Percentiles rank a stretch among this genome's conserved stretches.
Conservation (phyloP, 179 eudicot genomes). For the Gypsophila paniculata region DNA sequence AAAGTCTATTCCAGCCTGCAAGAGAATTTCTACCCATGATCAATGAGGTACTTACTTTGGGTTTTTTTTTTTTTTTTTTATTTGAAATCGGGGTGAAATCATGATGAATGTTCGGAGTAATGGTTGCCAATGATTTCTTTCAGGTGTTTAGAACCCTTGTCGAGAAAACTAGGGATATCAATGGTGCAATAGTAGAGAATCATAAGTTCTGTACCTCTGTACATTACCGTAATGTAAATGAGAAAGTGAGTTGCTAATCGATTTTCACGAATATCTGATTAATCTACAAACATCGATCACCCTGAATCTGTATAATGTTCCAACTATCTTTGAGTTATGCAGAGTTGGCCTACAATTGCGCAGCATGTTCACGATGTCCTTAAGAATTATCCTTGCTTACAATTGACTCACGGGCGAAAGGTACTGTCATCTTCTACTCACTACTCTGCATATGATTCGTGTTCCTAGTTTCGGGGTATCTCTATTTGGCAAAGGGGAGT, state of each 20-base stretch:
- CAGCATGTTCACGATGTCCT: constrained; percentile 66
- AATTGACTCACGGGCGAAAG: constrained; percentile 82
- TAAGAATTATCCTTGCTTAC: constrained; percentile 56
- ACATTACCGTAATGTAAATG: constrained; percentile 85
- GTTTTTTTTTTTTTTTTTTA: no score
- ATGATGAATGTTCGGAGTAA: neutral
- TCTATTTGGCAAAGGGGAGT: neutral
- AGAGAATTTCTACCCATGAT: constrained; percentile 78
- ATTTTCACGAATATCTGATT: no score
- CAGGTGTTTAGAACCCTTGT: constrained; percentile 74
- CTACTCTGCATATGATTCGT: no score
- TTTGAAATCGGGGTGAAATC: neutral
- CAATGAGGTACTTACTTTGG: constrained; percentile 56
- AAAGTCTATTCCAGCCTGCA: constrained; percentile 81
- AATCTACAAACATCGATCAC: no score
- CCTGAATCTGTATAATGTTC: no score
- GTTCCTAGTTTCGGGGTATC: neutral
- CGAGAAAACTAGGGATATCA: constrained; percentile 50
- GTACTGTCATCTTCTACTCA: constrained; percentile 25
- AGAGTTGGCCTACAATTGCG: constrained; percentile 68
- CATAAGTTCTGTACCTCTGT: constrained; percentile 77
- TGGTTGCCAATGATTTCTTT: neutral
- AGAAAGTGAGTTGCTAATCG: constrained; percentile 37
- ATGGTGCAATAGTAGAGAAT: constrained; percentile 73
- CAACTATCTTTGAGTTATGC: constrained; percentile 9